Conservation (phyloP, 371 early-diverging fungal genomes). For the Syncephalastrum racemosum region DNA sequence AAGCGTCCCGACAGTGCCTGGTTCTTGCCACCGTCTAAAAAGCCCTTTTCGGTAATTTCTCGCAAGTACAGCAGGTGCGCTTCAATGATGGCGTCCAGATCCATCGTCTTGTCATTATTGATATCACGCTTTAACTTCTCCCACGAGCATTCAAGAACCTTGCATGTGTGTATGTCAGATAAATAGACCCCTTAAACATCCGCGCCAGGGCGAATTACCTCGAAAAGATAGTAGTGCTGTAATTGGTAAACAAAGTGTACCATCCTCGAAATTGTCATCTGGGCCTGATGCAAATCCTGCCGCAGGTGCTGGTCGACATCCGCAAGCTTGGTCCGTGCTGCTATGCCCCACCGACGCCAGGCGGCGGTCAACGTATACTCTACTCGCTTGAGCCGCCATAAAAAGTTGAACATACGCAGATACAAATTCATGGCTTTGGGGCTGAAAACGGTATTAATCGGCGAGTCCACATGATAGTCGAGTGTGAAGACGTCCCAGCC, state of each 20-base stretch:
- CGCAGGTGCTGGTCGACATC: slow-evolving; percentile 16
- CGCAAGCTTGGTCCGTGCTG: slow-evolving; percentile 51
- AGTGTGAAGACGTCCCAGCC: slow-evolving; percentile 95
- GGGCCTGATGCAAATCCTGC: slow-evolving; percentile 62
- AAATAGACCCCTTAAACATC: slow-evolving; percentile 20
- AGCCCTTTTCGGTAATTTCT: slow-evolving; percentile 64
- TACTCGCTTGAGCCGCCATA: slow-evolving; percentile 89
- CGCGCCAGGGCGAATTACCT: slow-evolving; percentile 38
- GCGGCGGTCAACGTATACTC: slow-evolving; percentile 72
- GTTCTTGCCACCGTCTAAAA: slow-evolving; percentile 56
- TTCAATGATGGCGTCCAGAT: slow-evolving; percentile 71
- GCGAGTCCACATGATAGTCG: slow-evolving; percentile 81
- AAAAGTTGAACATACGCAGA: slow-evolving; percentile 78
- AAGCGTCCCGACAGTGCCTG: slow-evolving; percentile 37
- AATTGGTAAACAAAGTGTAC: slow-evolving; percentile 91
- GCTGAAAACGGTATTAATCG: slow-evolving; percentile 84
- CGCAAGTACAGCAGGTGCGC: slow-evolving; percentile 68
- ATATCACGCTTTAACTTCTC: slow-evolving; percentile 68
- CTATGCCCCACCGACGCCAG: slow-evolving; percentile 83
- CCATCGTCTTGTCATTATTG: slow-evolving; percentile 53
- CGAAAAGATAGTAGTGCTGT: slow-evolving; percentile 85
- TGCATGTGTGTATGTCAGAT: slow-evolving; percentile 3
- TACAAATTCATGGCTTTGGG: slow-evolving; percentile 79
- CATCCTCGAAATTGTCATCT: slow-evolving; percentile 82
- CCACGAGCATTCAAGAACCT: slow-evolving; percentile 94